A percentile compares a stretch with the other conserved stretches of the same genome.
These are phyloP conservation scores for Lycium ferocissimum DNA, from an alignment of 257 asterid genomes.

Conservation along the genomic window DNA sequence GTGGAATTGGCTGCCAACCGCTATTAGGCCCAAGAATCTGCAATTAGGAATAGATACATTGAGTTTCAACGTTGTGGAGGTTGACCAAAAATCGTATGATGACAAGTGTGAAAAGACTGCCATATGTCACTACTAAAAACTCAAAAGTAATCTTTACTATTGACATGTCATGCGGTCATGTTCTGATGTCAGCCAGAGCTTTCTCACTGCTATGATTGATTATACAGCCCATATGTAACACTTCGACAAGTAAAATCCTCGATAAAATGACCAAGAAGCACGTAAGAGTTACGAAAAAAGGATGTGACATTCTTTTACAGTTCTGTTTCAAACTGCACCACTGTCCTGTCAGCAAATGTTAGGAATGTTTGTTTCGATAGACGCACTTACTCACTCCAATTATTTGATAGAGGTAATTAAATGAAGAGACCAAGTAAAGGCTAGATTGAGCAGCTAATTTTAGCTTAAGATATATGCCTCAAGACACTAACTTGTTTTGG, in stretches of 20 bases:
- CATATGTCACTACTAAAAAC: neutral
- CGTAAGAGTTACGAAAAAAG: neutral
- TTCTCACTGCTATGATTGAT: constrained; percentile 11
- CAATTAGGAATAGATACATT: constrained; percentile 25
- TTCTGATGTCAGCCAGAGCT: constrained; percentile 5
- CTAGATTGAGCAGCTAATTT: neutral
- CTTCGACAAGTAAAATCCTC: constrained; percentile 11
- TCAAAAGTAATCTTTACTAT: neutral
- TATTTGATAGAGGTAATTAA: constrained; percentile 15
- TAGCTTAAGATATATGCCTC: neutral
- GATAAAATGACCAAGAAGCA: constrained; percentile 4
- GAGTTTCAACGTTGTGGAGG: constrained; percentile 12
- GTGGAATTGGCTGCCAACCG: constrained; percentile 93
- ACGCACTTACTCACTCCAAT: neutral
- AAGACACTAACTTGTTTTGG: neutral
- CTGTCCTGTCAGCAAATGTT: neutral
- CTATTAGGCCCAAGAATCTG: constrained; percentile 95
- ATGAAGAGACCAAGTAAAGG: constrained; percentile 22
- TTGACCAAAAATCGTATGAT: neutral
- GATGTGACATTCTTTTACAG: neutral
- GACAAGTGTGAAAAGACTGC: neutral
- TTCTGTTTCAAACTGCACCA: constrained; percentile 22
- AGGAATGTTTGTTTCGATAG: neutral
- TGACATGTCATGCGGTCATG: constrained; percentile 3
- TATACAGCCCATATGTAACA: neutral